Conservation (phyloP, 177 flowering plant genomes). For the Telopea speciosissima region DNA sequence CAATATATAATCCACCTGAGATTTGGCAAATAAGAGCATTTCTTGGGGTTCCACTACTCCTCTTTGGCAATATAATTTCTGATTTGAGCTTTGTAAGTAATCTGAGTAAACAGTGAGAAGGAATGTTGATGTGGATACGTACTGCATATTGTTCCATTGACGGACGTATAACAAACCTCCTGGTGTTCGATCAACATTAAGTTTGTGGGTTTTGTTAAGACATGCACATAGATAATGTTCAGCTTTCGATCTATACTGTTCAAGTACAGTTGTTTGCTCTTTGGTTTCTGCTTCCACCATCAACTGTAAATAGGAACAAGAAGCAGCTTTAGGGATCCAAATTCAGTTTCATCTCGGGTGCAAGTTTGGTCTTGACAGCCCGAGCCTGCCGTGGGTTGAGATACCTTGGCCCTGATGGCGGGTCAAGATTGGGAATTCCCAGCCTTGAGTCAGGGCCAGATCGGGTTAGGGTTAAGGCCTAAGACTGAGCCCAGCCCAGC, state of each 20-base stretch:
- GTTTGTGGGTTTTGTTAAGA: conserved; percentile 50
- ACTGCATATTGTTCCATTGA: conserved; percentile 98
- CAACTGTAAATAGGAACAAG: conserved; percentile 33
- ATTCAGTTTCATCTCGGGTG: no score
- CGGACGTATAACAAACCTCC: conserved; percentile 65
- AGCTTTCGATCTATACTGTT: conserved; percentile 61
- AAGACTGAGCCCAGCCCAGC: no score
- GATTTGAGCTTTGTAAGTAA: conserved; percentile 30
- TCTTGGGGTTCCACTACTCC: conserved; percentile 37
- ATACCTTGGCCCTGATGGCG: no score
- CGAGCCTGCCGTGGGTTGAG: no score
- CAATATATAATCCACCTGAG: conserved; percentile 77
- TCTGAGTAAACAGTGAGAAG: conserved; percentile 67
- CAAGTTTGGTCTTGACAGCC: no score
- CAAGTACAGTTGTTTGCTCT: conserved; percentile 31
- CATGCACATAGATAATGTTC: conserved; percentile 69
- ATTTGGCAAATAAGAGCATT: conserved; percentile 47
- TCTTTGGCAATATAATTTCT: conserved; percentile 36
- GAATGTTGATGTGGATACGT: conserved; percentile 70
- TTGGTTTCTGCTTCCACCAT: conserved; percentile 37
- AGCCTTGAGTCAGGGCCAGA: no score
- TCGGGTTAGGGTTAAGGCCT: no score
- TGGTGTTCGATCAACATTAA: conserved; percentile 67
- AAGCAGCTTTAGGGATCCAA: neutral
- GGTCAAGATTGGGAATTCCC: no score